phyloP scores from a whole-genome alignment of 2,329 filamentous ascomycete species.

The Botryotinia convoluta region DNA sequence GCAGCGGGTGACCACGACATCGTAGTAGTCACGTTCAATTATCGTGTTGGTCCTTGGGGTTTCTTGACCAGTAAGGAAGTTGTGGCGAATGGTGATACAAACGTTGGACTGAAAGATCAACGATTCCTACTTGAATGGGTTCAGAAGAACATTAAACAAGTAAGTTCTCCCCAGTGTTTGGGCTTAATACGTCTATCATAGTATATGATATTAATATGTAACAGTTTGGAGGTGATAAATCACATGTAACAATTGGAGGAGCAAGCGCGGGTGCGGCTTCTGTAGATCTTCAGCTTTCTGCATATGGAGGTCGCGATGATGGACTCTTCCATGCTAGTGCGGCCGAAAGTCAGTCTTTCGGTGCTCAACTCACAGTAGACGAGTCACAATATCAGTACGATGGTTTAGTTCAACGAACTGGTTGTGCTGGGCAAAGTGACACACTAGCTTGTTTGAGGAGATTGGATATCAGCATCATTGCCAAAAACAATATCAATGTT shows the following conservation, averaged over 20 bases:
- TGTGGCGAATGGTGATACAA: constrained; percentile 50
- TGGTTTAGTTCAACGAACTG: constrained; percentile 45
- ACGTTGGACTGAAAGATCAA: constrained; percentile 70
- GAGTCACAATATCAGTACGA: constrained; percentile 54
- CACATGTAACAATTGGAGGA: constrained; percentile 66
- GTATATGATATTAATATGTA: constrained; percentile 3
- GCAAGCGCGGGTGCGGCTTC: constrained; percentile 66
- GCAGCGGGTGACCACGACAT: constrained; percentile 57
- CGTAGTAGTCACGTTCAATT: constrained; percentile 71
- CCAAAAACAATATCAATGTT: constrained; percentile 44
- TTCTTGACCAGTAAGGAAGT: constrained; percentile 64
- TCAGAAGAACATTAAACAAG: constrained; percentile 56
- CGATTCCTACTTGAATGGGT: constrained; percentile 69
- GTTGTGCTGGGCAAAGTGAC: constrained; percentile 41
- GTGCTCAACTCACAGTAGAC: constrained; percentile 45
- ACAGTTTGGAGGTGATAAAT: constrained; percentile 66
- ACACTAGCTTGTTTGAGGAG: constrained; percentile 48
- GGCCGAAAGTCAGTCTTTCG: constrained; percentile 53
- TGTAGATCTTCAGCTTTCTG: constrained; percentile 61
- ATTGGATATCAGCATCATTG: constrained; percentile 44
- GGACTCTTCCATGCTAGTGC: constrained; percentile 52
- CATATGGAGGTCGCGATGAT: constrained; percentile 49
- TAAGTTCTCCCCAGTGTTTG: constrained; percentile 27
- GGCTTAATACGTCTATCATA: not conserved
- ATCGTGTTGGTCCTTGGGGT: constrained; percentile 71